These are phyloP conservation scores for sorghum (Sorghum bicolor) DNA, from an alignment of 176 grass and related monocot genomes.

Conservation along the genomic window DNA sequence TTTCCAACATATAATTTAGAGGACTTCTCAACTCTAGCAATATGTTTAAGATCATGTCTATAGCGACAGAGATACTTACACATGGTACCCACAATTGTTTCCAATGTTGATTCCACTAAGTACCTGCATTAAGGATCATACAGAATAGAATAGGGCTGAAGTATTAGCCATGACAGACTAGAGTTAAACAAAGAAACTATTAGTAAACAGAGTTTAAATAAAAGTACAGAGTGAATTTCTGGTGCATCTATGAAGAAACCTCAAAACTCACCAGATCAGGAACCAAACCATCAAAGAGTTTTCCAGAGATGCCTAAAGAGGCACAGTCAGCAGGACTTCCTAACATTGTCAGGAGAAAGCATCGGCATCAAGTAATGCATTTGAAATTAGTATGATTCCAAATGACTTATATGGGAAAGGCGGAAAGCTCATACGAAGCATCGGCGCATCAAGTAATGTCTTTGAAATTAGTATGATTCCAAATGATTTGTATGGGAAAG, in stretches of 20 bases:
- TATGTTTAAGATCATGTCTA: conserved; percentile 4
- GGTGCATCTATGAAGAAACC: conserved; percentile 12
- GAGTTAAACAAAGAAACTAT: background rate
- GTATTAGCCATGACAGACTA: background rate
- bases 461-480: too few species aligned
- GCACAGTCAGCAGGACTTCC: conserved; percentile 93
- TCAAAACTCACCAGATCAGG: conserved; percentile 74
- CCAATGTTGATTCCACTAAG: conserved; percentile 91
- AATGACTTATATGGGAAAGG: too few species aligned
- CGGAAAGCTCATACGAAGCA: too few species aligned
- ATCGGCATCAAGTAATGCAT: background rate
- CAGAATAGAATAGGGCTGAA: background rate
- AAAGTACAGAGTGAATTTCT: background rate
- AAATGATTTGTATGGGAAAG: background rate
- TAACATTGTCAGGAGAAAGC: conserved; percentile 37
- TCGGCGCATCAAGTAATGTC: background rate
- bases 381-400: too few species aligned
- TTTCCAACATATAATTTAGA: conserved; percentile 6
- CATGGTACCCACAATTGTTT: conserved; percentile 80
- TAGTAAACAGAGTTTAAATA: background rate
- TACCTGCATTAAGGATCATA: conserved; percentile 65
- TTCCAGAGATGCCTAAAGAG: conserved; percentile 90
- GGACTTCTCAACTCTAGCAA: background rate
- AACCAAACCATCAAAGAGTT: conserved; percentile 80
- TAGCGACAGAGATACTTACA: conserved; percentile 53